phyloP scores from a whole-genome alignment of 371 early-diverging fungal species.

The Mortierella sp. region DNA sequence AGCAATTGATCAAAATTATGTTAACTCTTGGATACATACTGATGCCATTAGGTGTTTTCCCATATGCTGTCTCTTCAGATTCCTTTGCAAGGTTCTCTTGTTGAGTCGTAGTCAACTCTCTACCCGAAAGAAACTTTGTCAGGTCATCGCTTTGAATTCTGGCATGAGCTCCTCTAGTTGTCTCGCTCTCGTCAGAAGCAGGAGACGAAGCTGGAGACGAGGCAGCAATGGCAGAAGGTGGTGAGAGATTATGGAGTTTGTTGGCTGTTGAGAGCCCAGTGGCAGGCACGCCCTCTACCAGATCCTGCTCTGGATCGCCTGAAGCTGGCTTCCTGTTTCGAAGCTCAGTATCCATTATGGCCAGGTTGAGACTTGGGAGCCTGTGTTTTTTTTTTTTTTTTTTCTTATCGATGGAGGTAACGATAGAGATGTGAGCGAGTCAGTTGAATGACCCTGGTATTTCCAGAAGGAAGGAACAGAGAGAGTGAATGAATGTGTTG shows the following conservation, averaged over 20 bases:
- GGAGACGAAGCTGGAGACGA: neutral
- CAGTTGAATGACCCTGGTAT: slow-evolving; percentile 39
- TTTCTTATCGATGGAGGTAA: neutral
- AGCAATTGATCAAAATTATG: too few species aligned
- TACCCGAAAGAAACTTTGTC: slow-evolving; percentile 26
- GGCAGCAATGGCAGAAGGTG: neutral
- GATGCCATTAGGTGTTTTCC: slow-evolving; percentile 70
- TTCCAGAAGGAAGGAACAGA: neutral
- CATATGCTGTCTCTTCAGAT: slow-evolving; percentile 57
- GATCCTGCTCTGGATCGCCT: slow-evolving; percentile 3
- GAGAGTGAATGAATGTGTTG: neutral
- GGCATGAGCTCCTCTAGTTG: neutral
- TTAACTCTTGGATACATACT: slow-evolving; percentile 51
- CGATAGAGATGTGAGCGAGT: neutral
- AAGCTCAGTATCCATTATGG: slow-evolving; percentile 40
- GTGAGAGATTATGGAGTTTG: slow-evolving; percentile 19
- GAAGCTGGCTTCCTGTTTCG: slow-evolving; percentile 32
- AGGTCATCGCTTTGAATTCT: slow-evolving; percentile 22
- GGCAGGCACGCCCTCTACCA: neutral
- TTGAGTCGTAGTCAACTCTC: slow-evolving; percentile 23
- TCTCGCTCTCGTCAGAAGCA: neutral
- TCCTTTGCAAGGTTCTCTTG: slow-evolving; percentile 29
- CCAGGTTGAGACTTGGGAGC: neutral
- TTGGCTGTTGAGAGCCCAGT: slow-evolving; percentile 39
- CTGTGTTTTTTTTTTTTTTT: too few species aligned